Percentiles rank a stretch among this genome's conserved stretches.
Conservation (phyloP, 164 flowering plant genomes). For the Stephania japonica region DNA sequence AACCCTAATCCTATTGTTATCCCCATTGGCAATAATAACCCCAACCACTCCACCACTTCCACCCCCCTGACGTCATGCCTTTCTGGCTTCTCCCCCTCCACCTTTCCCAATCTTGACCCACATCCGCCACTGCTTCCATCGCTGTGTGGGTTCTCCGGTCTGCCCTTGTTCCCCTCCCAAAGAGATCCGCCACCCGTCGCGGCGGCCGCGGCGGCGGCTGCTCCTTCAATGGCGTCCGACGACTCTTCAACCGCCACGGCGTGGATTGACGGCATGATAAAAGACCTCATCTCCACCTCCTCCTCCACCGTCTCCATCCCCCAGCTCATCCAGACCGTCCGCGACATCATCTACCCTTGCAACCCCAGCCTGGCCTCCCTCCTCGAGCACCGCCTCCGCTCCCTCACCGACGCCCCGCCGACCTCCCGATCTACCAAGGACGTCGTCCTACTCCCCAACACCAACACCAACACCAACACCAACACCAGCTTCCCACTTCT, state of each 20-base stretch:
- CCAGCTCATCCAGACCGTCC: slow-evolving; percentile 87
- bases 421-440: slow-evolving; percentile 21
- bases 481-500: slow-evolving; percentile 16
- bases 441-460: too few species aligned
- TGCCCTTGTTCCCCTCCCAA: slow-evolving; percentile 74
- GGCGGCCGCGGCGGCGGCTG: not conserved
- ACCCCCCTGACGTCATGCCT: slow-evolving; percentile 21
- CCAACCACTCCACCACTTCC: slow-evolving; percentile 35
- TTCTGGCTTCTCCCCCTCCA: not conserved
- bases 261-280: slow-evolving; percentile 85
- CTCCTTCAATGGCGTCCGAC: not conserved
- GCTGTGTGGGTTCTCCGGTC: slow-evolving; percentile 79
- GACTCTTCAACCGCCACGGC: slow-evolving; percentile 34
- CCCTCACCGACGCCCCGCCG: slow-evolving; percentile 30
- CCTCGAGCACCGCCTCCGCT: slow-evolving; percentile 70
- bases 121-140: slow-evolving; percentile 14
- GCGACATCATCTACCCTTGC: slow-evolving; percentile 87
- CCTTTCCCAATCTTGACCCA: not conserved
- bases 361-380: slow-evolving; percentile 75
- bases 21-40: slow-evolving; percentile 4
- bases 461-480: too few species aligned
- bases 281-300: slow-evolving; percentile 67
- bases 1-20: not conserved
- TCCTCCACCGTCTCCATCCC: slow-evolving; percentile 62
- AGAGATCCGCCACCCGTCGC: slow-evolving; percentile 7